A percentile compares a stretch with the other conserved stretches of the same genome.
phyloP scores from a whole-genome alignment of 768 basidiomycete genomes.

The Collybiopsis confluens region DNA sequence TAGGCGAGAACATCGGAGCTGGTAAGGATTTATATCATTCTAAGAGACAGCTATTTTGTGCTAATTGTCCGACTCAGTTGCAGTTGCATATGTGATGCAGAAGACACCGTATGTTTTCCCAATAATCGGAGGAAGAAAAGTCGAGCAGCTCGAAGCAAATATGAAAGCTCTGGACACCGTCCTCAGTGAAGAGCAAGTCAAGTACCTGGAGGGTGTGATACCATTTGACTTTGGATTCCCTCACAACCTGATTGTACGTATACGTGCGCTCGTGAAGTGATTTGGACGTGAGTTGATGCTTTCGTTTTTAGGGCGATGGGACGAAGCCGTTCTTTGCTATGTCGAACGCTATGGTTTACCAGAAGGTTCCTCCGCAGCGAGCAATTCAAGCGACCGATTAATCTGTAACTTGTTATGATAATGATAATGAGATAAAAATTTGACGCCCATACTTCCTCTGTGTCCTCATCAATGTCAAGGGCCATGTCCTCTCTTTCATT shows the following conservation, averaged over 20 bases:
- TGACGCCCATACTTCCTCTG: too few species aligned
- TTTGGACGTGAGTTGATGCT: too few species aligned
- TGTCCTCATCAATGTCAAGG: too few species aligned
- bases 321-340: too few species aligned
- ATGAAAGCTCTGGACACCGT: slow-evolving; percentile 31
- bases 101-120: not conserved
- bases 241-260: too few species aligned
- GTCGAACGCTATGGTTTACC: too few species aligned
- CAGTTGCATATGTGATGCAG: slow-evolving; percentile 23
- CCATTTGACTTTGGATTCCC: slow-evolving; percentile 22
- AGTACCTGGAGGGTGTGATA: slow-evolving; percentile 25
- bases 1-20: not conserved
- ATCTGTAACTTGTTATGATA: too few species aligned
- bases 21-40: not conserved
- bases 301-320: too few species aligned
- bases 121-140: slow-evolving; percentile 21
- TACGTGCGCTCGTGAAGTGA: too few species aligned
- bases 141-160: slow-evolving; percentile 34
- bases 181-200: slow-evolving; percentile 30
- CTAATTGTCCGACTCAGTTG: slow-evolving; percentile 6
- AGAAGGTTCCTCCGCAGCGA: too few species aligned
- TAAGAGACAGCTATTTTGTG: not conserved
- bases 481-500: slow-evolving; percentile 1
- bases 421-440: too few species aligned
- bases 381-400: too few species aligned